These are phyloP conservation scores for Sesbania bispinosa DNA, from an alignment of 306 rosid species.

Conservation along the genomic window DNA sequence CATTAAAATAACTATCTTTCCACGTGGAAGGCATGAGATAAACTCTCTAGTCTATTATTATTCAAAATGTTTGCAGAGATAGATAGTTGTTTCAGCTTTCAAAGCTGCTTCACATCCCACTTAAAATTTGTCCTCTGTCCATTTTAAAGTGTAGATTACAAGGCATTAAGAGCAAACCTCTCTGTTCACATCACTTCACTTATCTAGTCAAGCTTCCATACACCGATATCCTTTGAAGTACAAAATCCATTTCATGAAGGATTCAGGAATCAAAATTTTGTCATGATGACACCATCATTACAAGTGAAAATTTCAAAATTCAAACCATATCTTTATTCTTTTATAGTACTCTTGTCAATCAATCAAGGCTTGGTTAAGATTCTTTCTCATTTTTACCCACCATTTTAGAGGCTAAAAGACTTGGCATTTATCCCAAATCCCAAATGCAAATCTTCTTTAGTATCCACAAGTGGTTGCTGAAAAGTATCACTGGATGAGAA, in stretches of 20 bases:
- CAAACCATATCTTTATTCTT: not conserved
- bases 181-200: not conserved
- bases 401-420: not conserved
- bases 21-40: conserved; percentile 17
- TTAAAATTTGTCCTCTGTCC: no score
- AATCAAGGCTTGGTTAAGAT: conserved; percentile 14
- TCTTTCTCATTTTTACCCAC: conserved; percentile 6
- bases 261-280: conserved; percentile 15
- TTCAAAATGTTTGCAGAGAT: conserved; percentile 18
- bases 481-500: no score
- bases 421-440: conserved; percentile 17
- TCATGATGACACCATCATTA: conserved; percentile 22
- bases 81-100: not conserved
- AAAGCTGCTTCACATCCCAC: conserved; percentile 8
- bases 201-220: not conserved
- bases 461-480: no score
- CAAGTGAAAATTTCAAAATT: not conserved
- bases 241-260: conserved; percentile 21
- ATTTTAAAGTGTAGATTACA: no score
- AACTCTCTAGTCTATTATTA: conserved; percentile 28
- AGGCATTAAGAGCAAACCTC: conserved; percentile 24
- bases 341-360: conserved; percentile 24
- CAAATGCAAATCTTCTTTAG: no score
- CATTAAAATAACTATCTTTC: not conserved
- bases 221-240: conserved; percentile 16